Percentiles rank a stretch among this genome's conserved stretches.
Conservation (phyloP, 177 flowering plant species). For the Tripterygium wilfordii region DNA sequence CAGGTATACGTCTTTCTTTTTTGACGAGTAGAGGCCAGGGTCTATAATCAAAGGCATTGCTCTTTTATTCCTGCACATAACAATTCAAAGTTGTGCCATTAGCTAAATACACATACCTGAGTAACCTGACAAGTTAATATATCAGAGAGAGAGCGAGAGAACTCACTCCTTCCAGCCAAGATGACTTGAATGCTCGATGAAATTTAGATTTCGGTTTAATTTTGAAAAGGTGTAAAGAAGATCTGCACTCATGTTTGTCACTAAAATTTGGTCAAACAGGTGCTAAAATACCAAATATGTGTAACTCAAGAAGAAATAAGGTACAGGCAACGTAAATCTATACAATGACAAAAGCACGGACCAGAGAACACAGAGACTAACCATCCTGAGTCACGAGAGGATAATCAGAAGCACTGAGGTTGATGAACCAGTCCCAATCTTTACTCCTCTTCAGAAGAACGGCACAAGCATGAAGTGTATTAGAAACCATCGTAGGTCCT, state of each 20-base stretch:
- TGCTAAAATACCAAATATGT: too few relatives aligned
- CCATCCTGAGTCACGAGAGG: slow-evolving; percentile 98
- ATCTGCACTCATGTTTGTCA: too few relatives aligned
- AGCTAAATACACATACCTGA: not conserved
- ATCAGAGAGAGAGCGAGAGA: slow-evolving; percentile 8
- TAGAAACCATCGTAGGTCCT: slow-evolving; percentile 96
- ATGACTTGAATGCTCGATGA: slow-evolving; percentile 83
- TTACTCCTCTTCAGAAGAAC: slow-evolving; percentile 71
- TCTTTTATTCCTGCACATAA: slow-evolving; percentile 58
- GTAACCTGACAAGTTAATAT: not conserved
- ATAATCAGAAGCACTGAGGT: slow-evolving; percentile 95
- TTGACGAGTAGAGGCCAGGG: slow-evolving; percentile 65
- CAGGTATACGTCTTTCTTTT: slow-evolving; percentile 60
- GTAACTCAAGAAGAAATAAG: not conserved
- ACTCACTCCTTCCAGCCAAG: slow-evolving; percentile 93
- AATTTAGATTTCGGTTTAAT: slow-evolving; percentile 61
- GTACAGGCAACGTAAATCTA: not conserved
- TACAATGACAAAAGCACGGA: not conserved
- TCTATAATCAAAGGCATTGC: slow-evolving; percentile 85
- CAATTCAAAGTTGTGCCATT: not conserved
- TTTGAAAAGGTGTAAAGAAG: slow-evolving; percentile 52
- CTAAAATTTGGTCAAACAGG: too few relatives aligned
- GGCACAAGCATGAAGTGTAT: slow-evolving; percentile 93
- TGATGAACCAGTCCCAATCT: slow-evolving; percentile 98
- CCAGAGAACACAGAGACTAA: too few relatives aligned